Base-by-base conservation (phyloP, 352 stramenopile species). In the Pythium plurisporium region DNA sequence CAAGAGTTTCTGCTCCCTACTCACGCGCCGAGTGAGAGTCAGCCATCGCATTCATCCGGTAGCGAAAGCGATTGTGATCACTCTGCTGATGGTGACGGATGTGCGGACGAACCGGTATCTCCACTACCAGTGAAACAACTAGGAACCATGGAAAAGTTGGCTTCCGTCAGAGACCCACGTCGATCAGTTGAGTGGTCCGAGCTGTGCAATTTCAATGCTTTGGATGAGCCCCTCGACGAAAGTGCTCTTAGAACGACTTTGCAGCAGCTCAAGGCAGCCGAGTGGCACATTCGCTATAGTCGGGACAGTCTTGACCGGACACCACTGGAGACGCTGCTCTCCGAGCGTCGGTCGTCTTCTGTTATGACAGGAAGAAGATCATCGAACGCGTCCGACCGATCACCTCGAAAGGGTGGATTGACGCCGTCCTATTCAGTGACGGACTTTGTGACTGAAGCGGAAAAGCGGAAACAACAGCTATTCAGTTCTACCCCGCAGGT, bases 221-320 rank as follows among this genome's bases (percentile, higher is more conserved):
- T 47, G 1, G 26, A 26, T 6, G 47, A 44, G n/a, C 6, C 22
- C 20, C n/a, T 53, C 7, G 20, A 49, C 9, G 65, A 76, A 2
- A n/a, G 36, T 7, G 38, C 42, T 11, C 59, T 82, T 17, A 48
- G 43, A 20, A 34, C 55, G 15, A 70, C 68, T 14, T 55, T 83
- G 23, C 44, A 76, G 45, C 69, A 71, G 14, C 71, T 83, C 12
- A 64, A 76, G 64, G 73, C 73, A 0, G 73, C 69, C 3, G 73
- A 80, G 51, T 80, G 73, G 73, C 69, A 83, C 44, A 37, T 83
- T 0, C 53, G 62, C 11, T 57, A 83, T 29, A 64, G 73, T 4
- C 59, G 65, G 7, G 61, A 67, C 6, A 83, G 65, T 38, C 61
- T 83, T 2, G 55, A 58, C 11, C 51, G 36, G 5, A 51, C 59